These are phyloP conservation scores for Mortierella antarctica DNA, from an alignment of 192 early-diverging fungal species.

Conservation along the genomic window DNA sequence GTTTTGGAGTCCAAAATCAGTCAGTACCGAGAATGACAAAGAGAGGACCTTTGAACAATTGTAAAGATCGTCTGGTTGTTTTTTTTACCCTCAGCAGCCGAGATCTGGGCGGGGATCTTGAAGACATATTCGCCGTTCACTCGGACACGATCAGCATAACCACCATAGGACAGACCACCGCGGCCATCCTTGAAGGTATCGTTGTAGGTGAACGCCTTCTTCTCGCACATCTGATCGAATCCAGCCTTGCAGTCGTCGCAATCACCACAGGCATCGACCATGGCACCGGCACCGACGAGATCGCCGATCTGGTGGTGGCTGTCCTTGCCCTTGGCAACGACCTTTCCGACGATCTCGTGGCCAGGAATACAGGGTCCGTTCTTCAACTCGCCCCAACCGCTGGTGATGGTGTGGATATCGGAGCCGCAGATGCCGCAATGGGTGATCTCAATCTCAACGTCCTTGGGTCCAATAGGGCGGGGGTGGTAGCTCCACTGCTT, in stretches of 20 bases:
- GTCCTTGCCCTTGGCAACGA: constrained; percentile 49
- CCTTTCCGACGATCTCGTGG: constrained; percentile 63
- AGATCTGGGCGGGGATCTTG: constrained; percentile 69
- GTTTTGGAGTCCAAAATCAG: neutral
- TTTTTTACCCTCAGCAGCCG: constrained; percentile 57
- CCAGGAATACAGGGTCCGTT: constrained; percentile 44
- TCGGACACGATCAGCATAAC: constrained; percentile 67
- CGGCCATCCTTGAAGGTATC: constrained; percentile 65
- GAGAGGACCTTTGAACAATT: too few relatives aligned
- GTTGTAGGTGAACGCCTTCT: constrained; percentile 68
- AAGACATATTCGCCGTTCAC: constrained; percentile 72
- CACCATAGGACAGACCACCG: constrained; percentile 65
- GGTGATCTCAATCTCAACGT: constrained; percentile 80
- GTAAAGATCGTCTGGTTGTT: too few relatives aligned
- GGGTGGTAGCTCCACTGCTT: constrained; percentile 66
- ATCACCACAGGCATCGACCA: constrained; percentile 66
- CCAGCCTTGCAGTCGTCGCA: constrained; percentile 50
- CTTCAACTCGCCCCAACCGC: constrained; percentile 66
- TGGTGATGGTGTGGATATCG: constrained; percentile 76
- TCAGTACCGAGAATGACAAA: neutral
- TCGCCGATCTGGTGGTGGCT: constrained; percentile 64
- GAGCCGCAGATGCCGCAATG: constrained; percentile 83
- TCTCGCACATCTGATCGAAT: constrained; percentile 46
- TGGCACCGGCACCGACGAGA: constrained; percentile 74
- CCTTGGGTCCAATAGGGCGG: constrained; percentile 66